These are phyloP conservation scores for Cutaneotrichosporon dermatis DNA, from an alignment of 1,284 basidiomycete genomes.

Conservation along the genomic window DNA sequence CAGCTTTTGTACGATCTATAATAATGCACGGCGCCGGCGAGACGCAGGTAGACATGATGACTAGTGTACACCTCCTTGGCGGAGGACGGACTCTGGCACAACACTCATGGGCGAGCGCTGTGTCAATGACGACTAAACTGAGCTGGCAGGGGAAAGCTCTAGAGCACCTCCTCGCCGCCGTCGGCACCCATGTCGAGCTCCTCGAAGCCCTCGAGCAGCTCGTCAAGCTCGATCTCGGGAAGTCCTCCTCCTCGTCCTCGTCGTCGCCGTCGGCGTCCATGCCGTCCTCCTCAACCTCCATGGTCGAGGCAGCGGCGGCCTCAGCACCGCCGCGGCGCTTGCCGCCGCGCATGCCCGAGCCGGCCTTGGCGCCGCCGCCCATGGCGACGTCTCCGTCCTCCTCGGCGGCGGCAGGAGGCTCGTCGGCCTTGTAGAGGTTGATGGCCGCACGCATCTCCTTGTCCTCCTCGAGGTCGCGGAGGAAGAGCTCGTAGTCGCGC, in stretches of 20 bases:
- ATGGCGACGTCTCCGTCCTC: conserved; percentile 48
- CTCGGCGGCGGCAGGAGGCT: conserved; percentile 17
- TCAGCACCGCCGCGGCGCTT: conserved; percentile 50
- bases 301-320: conserved; percentile 54
- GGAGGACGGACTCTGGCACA: too few species aligned
- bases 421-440: conserved; percentile 74
- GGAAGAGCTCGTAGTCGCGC: conserved; percentile 92
- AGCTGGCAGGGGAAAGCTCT: too few species aligned
- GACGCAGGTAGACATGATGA: too few species aligned
- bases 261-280: conserved; percentile 52
- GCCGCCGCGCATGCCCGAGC: conserved; percentile 53
- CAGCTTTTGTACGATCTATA: too few species aligned
- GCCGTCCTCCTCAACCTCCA: conserved; percentile 58
- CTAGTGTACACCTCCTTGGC: too few species aligned
- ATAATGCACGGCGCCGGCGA: too few species aligned
- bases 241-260: conserved; percentile 78
- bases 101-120: too few species aligned
- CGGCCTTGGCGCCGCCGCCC: conserved; percentile 50
- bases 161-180: conserved; percentile 10
- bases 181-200: conserved; percentile 48
- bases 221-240: conserved; percentile 80
- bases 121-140: too few species aligned
- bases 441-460: conserved; percentile 83
- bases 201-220: conserved; percentile 88
- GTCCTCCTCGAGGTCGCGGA: conserved; percentile 94